A percentile compares a stretch with the other conserved stretches of the same genome.
These are phyloP conservation scores for Nemania sp. DNA, from an alignment of 2,329 filamentous ascomycete species.

Conservation along the genomic window DNA sequence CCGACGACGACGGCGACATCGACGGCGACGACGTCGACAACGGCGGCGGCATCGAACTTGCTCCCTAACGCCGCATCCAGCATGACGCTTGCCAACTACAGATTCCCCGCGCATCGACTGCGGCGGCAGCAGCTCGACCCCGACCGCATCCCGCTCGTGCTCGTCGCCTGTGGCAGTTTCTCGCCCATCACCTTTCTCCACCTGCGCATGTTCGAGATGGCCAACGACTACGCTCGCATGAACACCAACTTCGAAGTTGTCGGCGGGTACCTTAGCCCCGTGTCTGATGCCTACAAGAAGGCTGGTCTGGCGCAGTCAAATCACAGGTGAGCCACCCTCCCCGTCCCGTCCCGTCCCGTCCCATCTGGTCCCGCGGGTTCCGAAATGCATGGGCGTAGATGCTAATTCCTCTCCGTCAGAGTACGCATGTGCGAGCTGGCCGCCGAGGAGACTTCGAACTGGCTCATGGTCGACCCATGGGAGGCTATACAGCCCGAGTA, in stretches of 20 bases:
- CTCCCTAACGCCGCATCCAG: constrained; percentile 28
- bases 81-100: constrained; percentile 52
- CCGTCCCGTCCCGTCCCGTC: neutral
- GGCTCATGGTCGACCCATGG: constrained; percentile 88
- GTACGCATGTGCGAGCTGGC: constrained; percentile 88
- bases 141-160: constrained; percentile 64
- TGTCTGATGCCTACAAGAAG: constrained; percentile 72
- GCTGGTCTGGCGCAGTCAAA: constrained; percentile 73
- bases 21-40: neutral
- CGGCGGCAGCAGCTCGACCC: constrained; percentile 59
- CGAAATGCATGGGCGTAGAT: neutral
- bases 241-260: constrained; percentile 81
- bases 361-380: neutral
- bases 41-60: neutral
- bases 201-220: constrained; percentile 81
- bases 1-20: neutral
- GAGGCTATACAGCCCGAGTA: constrained; percentile 86
- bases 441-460: constrained; percentile 72
- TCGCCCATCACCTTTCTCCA: constrained; percentile 78
- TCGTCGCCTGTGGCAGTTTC: constrained; percentile 74
- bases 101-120: constrained; percentile 65
- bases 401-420: constrained; percentile 43
- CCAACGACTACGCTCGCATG: constrained; percentile 76
- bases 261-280: constrained; percentile 75
- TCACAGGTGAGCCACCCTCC: constrained; percentile 58